Conservation (phyloP, 2,329 filamentous ascomycete species). For the Ascochyta clinopodiicola region DNA sequence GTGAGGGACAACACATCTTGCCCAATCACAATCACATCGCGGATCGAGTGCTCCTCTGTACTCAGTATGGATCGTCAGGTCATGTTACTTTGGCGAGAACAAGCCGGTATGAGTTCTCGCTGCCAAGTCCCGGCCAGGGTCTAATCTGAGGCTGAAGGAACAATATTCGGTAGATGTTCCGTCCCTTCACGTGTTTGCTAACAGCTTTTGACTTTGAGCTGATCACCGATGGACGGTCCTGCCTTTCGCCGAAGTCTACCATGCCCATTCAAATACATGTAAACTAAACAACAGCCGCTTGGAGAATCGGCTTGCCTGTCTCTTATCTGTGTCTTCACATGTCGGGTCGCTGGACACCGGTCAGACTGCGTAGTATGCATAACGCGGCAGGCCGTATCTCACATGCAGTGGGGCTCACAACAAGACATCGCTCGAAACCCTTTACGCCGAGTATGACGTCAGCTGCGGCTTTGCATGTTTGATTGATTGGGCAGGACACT, state of each 20-base stretch:
- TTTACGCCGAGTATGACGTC: conserved; percentile 36
- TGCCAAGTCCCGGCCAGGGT: conserved; percentile 9
- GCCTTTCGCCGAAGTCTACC: neutral
- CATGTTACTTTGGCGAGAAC: conserved; percentile 15
- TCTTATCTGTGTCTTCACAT: conserved; percentile 29
- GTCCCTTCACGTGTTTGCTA: neutral
- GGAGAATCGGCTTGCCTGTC: neutral
- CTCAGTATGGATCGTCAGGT: conserved; percentile 14
- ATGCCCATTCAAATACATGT: neutral
- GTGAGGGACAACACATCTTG: neutral
- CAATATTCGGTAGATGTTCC: conserved; percentile 10
- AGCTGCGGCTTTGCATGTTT: conserved; percentile 26
- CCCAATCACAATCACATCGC: conserved; percentile 4
- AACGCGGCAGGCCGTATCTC: conserved; percentile 23
- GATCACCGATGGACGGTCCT: neutral
- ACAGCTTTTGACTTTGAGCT: neutral
- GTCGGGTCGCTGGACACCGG: conserved; percentile 8
- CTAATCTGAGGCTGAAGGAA: conserved; percentile 16
- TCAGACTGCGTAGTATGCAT: conserved; percentile 22
- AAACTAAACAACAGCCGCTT: neutral
- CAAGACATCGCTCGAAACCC: conserved; percentile 18
- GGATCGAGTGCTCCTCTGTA: neutral
- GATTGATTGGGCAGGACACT: neutral
- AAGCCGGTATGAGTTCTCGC: conserved; percentile 13
- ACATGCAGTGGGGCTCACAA: conserved; percentile 31